These are phyloP conservation scores for Agaricus subrufescens DNA, from an alignment of 768 basidiomycete species.

Conservation along the genomic window DNA sequence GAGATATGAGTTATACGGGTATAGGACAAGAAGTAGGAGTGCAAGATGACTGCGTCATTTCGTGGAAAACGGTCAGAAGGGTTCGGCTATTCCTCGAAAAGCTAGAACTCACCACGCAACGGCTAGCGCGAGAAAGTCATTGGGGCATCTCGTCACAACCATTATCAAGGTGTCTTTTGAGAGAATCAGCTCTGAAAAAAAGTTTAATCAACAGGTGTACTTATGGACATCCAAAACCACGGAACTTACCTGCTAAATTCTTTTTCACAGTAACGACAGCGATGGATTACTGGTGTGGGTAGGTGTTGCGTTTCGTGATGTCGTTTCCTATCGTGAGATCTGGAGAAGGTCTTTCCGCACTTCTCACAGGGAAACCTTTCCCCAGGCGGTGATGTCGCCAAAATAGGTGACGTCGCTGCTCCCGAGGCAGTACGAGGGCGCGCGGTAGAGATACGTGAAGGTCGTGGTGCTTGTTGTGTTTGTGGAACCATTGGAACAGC, in stretches of 20 bases:
- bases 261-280: conserved; percentile 70
- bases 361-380: conserved; percentile 71
- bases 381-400: conserved; percentile 36
- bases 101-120: conserved; percentile 13
- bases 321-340: conserved; percentile 77
- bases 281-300: conserved; percentile 57
- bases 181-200: conserved; percentile 50
- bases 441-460: conserved; percentile 34
- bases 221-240: conserved; percentile 8
- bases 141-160: conserved; percentile 66
- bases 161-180: conserved; percentile 80
- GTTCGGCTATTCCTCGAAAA: neutral
- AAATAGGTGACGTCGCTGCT: conserved; percentile 27
- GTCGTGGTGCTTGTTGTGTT: conserved; percentile 24
- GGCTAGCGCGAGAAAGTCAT: conserved; percentile 17
- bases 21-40: conserved; percentile 10
- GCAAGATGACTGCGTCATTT: conserved; percentile 7
- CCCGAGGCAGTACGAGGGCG: conserved; percentile 34
- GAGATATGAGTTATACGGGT: conserved; percentile 7
- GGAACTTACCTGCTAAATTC: conserved; percentile 62
- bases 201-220: conserved; percentile 10
- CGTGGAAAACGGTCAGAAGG: conserved; percentile 4
- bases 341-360: conserved; percentile 77
- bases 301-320: conserved; percentile 78
- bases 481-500: conserved; percentile 24